Base-by-base conservation (phyloP, 2,329 filamentous ascomycete genomes). In the Chalara sp. region DNA sequence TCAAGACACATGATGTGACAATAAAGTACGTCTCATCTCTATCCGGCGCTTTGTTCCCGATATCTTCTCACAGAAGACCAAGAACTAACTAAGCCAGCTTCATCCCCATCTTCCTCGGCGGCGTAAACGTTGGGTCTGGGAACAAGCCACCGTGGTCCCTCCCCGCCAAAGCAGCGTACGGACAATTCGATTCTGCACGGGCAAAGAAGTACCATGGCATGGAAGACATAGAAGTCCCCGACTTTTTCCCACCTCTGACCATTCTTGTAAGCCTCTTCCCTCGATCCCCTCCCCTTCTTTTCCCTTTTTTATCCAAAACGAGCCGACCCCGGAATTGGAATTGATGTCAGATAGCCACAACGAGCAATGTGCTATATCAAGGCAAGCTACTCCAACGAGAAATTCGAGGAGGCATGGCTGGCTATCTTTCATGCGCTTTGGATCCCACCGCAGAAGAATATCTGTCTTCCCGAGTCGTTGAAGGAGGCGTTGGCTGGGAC, bases 61-160 rank as follows among this genome's bases (percentile, higher is more conserved):
- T n/a, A 32, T 33, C n/a, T 28, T n/a, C 12, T 7, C 21, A 4
- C 35, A 37, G 35, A 8, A 37, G 35, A 37, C 35, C 35, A 37
- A 10, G n/a, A 37, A 8, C 35, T 37, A n/a, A 37, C 35, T 10
- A 37, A 10, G 8, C 35, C 29, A 88, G 84, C 47, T 79, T 87
- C 59, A 76, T 86, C 56, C 88, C 88, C 11, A 75, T 90, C 47
- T 84, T 91, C 62, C 73, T 92, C 11, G 83, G 81, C 30, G 84
- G 76, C 44, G 79, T 88, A 62, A 86, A 83, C 62, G 70, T 73
- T 13, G 46, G 46, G 28, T 31, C 57, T 80, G 84, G 85, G 46
- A 92, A 93, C 66, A 80, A 80, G 57, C 87, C 87, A 0, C 87
- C 88, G 1, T 90, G 86, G 84, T 73, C 73, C 0, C 72, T 87